Evolutionary conservation across 2,329 filamentous ascomycete species (phyloP), one percentile per base, ranked within the genome.

Genomic region (Thelonectria discophora): DNA sequence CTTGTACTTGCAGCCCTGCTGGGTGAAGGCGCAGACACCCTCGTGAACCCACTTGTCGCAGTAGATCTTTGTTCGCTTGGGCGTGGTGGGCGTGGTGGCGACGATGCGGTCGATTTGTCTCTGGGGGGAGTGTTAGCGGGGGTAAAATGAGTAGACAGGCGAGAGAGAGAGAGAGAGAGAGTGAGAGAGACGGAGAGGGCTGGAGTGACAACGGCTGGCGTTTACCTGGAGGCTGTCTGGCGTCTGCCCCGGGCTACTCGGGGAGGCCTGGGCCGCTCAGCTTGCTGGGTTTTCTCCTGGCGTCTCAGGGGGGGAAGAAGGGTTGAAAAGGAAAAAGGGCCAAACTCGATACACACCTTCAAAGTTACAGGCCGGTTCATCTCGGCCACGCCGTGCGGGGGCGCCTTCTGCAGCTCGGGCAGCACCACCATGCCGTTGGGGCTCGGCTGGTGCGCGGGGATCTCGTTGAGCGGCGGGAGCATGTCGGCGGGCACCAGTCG

Each of bases 41-140:
- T 91, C 89, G 69, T 92, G 89, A 56, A 97, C 89, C 93, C 93
- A 97, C 76, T 94, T 92, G 60, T 93, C 92, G 77, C 93, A 97
- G 76, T 90, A 97, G 21, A 90, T 80, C 74, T 97, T 97, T 60
- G 76, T 73, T 21, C 73, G 74, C 70, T 85, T 86, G 6, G 77
- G 75, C 5, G 72, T 72, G 11, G 80, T 75, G 17, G 78, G 77
- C 5, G 66, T 68, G 5, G 65, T 67, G 17, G 73, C 68, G 34
- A 76, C 65, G 49, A 77, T 77, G 42, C 65, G 67, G 51, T 77
- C 77, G 53, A 78, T 78, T 8, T 72, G 74, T 13, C 70, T 73
- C 76, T 78, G 37, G 3, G 1, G 3, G n/a, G 21, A 18, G 50
- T 47, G 32, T 69, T 56, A 68, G 66, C 27, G 6, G 45, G 17